Percentiles rank a stretch among this genome's conserved stretches.
phyloP scores from a whole-genome alignment of 108 stramenopile species.

The Nitzschia palea region DNA sequence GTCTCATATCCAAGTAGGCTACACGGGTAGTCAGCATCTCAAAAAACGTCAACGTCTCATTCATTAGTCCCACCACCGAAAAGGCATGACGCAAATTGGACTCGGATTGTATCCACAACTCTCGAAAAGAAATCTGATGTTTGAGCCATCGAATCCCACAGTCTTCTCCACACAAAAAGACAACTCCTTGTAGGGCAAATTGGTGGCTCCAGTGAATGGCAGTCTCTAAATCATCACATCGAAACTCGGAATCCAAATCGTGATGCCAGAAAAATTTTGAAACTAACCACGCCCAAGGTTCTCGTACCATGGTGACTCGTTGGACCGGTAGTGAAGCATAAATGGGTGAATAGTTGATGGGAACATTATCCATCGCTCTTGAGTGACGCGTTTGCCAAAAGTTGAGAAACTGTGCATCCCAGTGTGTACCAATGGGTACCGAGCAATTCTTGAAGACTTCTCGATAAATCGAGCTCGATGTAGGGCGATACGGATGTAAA shows the following conservation, averaged over 20 bases:
- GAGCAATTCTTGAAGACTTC: slow-evolving; percentile 3
- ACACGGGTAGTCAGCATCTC: slow-evolving; percentile 36
- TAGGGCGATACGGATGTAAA: too few species aligned
- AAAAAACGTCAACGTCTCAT: slow-evolving; percentile 42
- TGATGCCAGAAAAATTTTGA: slow-evolving; percentile 47
- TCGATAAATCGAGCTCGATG: not conserved
- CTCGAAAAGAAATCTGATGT: slow-evolving; percentile 12
- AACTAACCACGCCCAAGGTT: slow-evolving; percentile 45
- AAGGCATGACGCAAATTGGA: slow-evolving; percentile 42
- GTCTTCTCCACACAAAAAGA: slow-evolving; percentile 41
- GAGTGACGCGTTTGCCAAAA: not conserved
- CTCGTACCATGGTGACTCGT: slow-evolving; percentile 43
- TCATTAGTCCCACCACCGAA: slow-evolving; percentile 44
- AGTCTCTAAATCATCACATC: slow-evolving; percentile 12
- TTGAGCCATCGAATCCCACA: slow-evolving; percentile 26
- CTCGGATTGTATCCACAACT: slow-evolving; percentile 32
- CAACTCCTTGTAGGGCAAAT: slow-evolving; percentile 14
- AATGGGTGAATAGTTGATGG: slow-evolving; percentile 25
- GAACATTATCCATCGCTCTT: not conserved
- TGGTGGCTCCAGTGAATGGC: slow-evolving; percentile 19
- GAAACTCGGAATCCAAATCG: not conserved
- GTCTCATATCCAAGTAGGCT: slow-evolving; percentile 12
- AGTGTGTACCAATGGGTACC: not conserved
- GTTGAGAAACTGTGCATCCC: not conserved
- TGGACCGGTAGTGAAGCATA: slow-evolving; percentile 43